Conservation (phyloP, 2,329 filamentous ascomycete genomes). For the Coniochaeta pulveracea region DNA sequence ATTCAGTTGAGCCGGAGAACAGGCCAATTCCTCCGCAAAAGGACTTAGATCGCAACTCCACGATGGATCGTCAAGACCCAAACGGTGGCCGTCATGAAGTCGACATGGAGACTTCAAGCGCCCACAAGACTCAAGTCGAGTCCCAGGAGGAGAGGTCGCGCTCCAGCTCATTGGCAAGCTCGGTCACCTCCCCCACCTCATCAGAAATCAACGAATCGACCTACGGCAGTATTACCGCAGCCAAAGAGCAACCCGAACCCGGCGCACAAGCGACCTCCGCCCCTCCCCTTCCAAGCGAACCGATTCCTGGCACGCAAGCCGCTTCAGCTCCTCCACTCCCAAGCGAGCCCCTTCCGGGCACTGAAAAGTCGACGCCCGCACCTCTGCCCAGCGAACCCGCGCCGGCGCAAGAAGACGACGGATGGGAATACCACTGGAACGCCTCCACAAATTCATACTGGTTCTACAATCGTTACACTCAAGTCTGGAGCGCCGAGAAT, state of each 20-base stretch:
- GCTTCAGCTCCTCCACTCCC: conserved; percentile 10
- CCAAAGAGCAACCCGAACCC: background rate
- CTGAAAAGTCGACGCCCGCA: conserved; percentile 19
- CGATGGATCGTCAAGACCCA: background rate
- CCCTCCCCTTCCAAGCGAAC: conserved; percentile 1
- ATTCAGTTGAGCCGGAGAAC: background rate
- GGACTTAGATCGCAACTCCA: background rate
- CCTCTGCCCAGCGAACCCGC: conserved; percentile 27
- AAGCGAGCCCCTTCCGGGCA: conserved; percentile 11
- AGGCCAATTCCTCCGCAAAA: background rate
- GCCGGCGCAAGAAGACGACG: conserved; percentile 50
- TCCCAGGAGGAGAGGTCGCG: background rate
- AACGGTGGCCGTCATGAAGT: background rate
- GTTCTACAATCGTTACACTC: conserved; percentile 75
- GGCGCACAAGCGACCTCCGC: background rate
- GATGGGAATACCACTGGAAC: conserved; percentile 79
- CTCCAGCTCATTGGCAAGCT: conserved; percentile 1
- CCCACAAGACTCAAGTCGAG: no score
- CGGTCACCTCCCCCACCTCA: conserved; percentile 1
- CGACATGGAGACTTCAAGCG: background rate
- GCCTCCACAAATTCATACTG: conserved; percentile 57
- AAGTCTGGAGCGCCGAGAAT: conserved; percentile 73
- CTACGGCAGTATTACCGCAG: background rate
- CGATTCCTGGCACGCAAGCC: background rate
- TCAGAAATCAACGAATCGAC: background rate